Conservation (phyloP, 306 rosid species). For the Chamaecrista fasciculata region DNA sequence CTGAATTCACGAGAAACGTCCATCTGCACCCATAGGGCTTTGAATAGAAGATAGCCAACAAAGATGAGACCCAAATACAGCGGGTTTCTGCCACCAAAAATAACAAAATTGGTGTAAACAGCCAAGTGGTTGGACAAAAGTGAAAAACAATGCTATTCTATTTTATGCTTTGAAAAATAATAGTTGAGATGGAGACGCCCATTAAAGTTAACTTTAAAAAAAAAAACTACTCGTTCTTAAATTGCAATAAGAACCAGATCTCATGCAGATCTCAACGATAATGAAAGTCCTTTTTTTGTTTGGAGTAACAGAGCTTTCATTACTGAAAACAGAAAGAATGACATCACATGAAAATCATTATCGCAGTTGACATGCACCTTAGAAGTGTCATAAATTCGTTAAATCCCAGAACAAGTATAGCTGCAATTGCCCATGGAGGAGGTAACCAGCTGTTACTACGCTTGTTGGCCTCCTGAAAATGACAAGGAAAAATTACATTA, state of each 20-base stretch:
- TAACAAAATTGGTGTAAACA: constrained; percentile 29
- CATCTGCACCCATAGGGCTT: constrained; percentile 95
- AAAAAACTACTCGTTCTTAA: not conserved
- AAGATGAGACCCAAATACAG: constrained; percentile 72
- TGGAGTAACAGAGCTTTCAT: not conserved
- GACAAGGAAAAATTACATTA: constrained; percentile 9
- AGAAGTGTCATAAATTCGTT: constrained; percentile 95
- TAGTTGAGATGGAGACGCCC: not conserved
- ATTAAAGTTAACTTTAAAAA: not conserved
- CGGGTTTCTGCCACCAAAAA: constrained; percentile 76
- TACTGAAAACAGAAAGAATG: constrained; percentile 14
- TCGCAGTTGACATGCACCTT: constrained; percentile 48
- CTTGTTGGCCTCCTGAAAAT: constrained; percentile 90
- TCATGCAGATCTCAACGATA: not conserved
- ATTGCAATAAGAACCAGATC: not conserved
- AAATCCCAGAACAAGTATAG: constrained; percentile 77
- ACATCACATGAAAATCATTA: constrained; percentile 17
- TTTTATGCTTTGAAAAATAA: not conserved
- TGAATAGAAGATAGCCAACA: constrained; percentile 61
- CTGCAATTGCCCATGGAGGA: constrained; percentile 97
- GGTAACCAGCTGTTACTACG: constrained; percentile 97
- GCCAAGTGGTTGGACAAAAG: not conserved
- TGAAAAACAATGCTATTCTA: not conserved
- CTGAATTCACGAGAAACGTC: constrained; percentile 74
- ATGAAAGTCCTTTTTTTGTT: not conserved